Base-by-base conservation (phyloP, 2,329 filamentous ascomycete species). In the Chaetomiaceae sp. region DNA sequence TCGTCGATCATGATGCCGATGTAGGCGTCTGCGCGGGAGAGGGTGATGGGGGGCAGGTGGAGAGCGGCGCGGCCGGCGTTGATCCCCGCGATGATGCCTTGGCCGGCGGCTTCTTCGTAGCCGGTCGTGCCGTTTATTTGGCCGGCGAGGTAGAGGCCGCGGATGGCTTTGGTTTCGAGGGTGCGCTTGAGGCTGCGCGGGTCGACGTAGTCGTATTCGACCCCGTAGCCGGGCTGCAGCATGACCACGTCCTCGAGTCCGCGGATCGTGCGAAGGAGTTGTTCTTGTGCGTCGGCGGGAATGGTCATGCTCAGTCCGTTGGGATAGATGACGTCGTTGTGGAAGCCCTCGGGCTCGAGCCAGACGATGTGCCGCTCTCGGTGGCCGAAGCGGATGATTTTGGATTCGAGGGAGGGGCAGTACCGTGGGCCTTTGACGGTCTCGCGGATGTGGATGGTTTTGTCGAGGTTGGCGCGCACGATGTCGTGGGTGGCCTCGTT, bases 1-100 rank as follows among this genome's bases (percentile, higher is more conserved):
- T 99, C 94, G 70, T 99, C 94, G 64, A 99, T 91, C 90, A 99
- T 96, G 72, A 99, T 87, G 61, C 94, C 94, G 65, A 99, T 97
- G 69, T 96, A 99, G 11, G 90, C 90, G 68, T 99, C 92, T 1
- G 87, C 85, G 58, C 94, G 81, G 7, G 85, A 85, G 27, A 99
- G 74, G 0, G 80, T 80, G 56, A 95, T 76, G 0, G 84, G 78
- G 1, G 76, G 69, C 53, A 86, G 82, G 1, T 80, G 80, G 56
- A 82, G 79, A 0, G 91, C 82, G 1, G 85, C 79, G n/a, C 94
- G 80, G 2, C 92, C 94, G 1, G 94, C 94, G 65, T 99, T 99
- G 64, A 92, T 91, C 29, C 94, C 94, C 0, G 94, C 94, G 13
- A 99, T 74, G 42, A 99, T 79, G 9, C 94, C 94, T 69, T 99